Evolutionary conservation across 2,329 filamentous ascomycete genomes (phyloP).

Genomic region (Beauveria pseudobassiana): DNA sequence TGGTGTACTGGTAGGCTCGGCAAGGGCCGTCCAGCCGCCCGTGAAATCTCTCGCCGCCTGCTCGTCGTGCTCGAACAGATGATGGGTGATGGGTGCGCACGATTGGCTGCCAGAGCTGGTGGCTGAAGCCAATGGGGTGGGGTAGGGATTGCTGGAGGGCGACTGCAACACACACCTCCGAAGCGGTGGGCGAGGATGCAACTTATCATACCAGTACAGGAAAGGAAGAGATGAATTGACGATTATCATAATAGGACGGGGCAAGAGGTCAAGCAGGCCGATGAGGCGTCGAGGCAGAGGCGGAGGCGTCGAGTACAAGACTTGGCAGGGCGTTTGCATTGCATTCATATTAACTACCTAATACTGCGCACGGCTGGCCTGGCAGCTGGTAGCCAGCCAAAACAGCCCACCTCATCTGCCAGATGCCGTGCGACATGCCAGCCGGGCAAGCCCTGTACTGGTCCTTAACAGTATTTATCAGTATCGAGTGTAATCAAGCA

Average conservation of each 20-base stretch:
- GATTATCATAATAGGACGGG: not conserved
- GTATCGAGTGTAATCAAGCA: not conserved
- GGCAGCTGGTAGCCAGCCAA: not conserved
- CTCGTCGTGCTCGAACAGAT: not conserved
- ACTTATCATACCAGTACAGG: not conserved
- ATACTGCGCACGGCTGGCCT: not conserved
- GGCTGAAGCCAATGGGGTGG: not conserved
- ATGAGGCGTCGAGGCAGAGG: not conserved
- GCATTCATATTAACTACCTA: not conserved
- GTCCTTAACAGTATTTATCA: not conserved
- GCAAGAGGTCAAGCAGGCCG: not conserved
- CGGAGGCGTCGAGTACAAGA: not conserved
- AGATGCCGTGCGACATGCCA: not conserved
- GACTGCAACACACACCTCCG: slow-evolving; percentile 2
- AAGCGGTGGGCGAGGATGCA: not conserved
- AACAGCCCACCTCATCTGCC: not conserved
- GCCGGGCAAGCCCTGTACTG: not conserved
- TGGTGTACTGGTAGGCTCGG: not conserved
- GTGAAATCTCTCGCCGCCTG: not conserved
- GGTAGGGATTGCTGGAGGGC: slow-evolving; percentile 1
- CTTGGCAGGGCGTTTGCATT: not conserved
- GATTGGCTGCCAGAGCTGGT: not conserved
- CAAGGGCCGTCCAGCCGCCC: not conserved
- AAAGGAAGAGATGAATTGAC: not conserved
- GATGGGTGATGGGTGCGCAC: not conserved